A percentile compares a stretch with the other conserved stretches of the same genome.
These are phyloP conservation scores for Triticum turgidum DNA, from an alignment of 176 grass and related monocot species.

Conservation along the genomic window DNA sequence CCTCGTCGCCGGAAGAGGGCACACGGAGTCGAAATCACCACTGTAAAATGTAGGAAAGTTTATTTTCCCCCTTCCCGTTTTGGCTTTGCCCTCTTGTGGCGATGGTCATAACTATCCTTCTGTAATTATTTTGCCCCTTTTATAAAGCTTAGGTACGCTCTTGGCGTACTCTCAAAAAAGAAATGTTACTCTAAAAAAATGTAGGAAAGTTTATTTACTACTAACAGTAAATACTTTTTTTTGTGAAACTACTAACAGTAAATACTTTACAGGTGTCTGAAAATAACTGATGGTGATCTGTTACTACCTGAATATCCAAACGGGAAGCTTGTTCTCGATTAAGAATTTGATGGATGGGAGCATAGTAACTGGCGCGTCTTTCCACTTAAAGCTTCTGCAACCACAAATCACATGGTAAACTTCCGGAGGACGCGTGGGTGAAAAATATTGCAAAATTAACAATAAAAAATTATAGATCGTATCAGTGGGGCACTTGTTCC, in stretches of 20 bases:
- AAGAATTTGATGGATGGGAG: slow-evolving; percentile 34
- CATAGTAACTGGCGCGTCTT: slow-evolving; percentile 21
- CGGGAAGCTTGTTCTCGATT: slow-evolving; percentile 20
- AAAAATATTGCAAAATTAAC: too few relatives aligned
- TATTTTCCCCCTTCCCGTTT: neutral
- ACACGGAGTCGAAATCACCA: slow-evolving; percentile 46
- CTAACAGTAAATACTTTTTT: too few relatives aligned
- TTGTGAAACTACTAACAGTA: too few relatives aligned
- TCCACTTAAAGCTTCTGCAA: slow-evolving; percentile 6
- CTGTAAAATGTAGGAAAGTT: neutral
- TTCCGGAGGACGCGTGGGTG: too few relatives aligned
- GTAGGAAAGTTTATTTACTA: too few relatives aligned
- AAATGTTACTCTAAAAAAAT: too few relatives aligned
- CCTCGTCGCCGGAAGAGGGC: slow-evolving; percentile 43
- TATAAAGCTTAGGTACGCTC: too few relatives aligned
- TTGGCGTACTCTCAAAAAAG: neutral
- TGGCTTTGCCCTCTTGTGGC: too few relatives aligned
- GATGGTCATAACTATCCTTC: too few relatives aligned
- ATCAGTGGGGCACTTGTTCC: too few relatives aligned
- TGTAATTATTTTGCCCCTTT: too few relatives aligned
- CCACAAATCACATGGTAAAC: neutral
- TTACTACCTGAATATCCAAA: slow-evolving; percentile 53
- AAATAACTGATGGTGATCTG: neutral
- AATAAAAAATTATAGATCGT: too few relatives aligned
- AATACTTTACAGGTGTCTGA: neutral